Evolutionary conservation across 2,329 filamentous ascomycete species (phyloP).

Genomic region (Acrodontium crateriforme): DNA sequence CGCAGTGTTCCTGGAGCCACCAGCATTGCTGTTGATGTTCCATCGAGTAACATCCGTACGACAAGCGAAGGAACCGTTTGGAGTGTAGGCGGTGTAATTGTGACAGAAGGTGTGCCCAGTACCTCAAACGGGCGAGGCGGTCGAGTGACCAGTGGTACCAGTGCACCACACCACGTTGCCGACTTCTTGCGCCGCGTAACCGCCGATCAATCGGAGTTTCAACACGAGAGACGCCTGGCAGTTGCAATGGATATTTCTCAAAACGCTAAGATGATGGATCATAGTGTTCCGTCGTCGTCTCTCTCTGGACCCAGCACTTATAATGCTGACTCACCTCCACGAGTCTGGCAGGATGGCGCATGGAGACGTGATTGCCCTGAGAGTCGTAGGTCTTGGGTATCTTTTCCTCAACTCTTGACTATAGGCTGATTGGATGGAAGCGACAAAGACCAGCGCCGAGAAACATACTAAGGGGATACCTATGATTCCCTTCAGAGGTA

Average conservation of each 20-base stretch:
- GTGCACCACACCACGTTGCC: constrained; percentile 50
- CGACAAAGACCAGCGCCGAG: constrained; percentile 5
- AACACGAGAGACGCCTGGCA: constrained; percentile 62
- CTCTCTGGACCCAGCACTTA: neutral
- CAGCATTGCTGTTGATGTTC: constrained; percentile 1
- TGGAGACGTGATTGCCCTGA: constrained; percentile 10
- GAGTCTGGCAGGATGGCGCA: constrained; percentile 10
- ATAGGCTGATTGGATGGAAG: neutral
- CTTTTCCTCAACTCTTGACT: no score
- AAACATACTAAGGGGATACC: constrained; percentile 16
- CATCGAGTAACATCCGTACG: constrained; percentile 7
- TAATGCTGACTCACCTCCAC: constrained; percentile 2
- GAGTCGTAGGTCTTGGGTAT: neutral
- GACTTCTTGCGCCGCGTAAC: constrained; percentile 35
- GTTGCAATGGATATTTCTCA: constrained; percentile 69
- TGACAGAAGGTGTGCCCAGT: constrained; percentile 23
- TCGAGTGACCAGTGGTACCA: constrained; percentile 55
- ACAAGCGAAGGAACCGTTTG: constrained; percentile 59
- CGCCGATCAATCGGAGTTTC: constrained; percentile 20
- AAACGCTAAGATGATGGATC: constrained; percentile 46
- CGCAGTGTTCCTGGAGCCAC: constrained; percentile 1
- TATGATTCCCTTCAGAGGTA: constrained; percentile 17
- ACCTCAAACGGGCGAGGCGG: constrained; percentile 48
- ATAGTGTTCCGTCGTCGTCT: constrained; percentile 25
- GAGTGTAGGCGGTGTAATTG: constrained; percentile 55